Evolutionary conservation across 306 rosid genomes (phyloP).

Genomic region (Luffa acutangula): DNA sequence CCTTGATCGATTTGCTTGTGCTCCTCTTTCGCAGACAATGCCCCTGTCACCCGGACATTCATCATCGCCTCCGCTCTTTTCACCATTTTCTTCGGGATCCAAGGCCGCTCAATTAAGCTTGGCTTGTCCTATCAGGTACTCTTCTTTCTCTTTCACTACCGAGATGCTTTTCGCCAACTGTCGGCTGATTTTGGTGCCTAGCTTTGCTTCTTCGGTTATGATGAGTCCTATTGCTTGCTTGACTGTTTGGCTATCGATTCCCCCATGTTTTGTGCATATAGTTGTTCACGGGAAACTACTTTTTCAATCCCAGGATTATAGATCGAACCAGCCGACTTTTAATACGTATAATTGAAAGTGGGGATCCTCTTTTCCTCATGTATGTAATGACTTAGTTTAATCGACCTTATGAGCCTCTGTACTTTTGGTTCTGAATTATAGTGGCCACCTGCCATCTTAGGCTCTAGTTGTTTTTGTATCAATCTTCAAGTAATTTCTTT

Average conservation of each 20-base stretch:
- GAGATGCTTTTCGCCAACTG: neutral
- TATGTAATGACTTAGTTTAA: neutral
- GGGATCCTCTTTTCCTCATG: neutral
- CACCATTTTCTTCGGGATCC: conserved; percentile 88
- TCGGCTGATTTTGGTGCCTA: neutral
- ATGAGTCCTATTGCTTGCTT: neutral
- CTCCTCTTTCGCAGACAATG: conserved; percentile 66
- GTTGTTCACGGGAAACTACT: neutral
- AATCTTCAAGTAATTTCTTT: neutral
- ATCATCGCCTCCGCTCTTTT: conserved; percentile 58
- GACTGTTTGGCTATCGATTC: neutral
- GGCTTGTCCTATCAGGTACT: conserved; percentile 85
- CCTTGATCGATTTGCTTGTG: conserved; percentile 22
- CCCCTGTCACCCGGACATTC: conserved; percentile 75
- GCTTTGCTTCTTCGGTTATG: neutral
- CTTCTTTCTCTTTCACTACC: neutral
- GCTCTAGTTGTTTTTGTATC: neutral
- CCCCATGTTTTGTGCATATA: neutral
- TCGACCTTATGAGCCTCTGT: neutral
- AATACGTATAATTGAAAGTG: neutral
- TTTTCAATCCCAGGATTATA: neutral
- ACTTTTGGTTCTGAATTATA: neutral
- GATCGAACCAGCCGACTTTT: neutral
- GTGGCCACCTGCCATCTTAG: neutral
- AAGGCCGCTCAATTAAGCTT: conserved; percentile 59